Evolutionary conservation across 345 rosid species (phyloP).

Genomic region (Arabis hirsuta): DNA sequence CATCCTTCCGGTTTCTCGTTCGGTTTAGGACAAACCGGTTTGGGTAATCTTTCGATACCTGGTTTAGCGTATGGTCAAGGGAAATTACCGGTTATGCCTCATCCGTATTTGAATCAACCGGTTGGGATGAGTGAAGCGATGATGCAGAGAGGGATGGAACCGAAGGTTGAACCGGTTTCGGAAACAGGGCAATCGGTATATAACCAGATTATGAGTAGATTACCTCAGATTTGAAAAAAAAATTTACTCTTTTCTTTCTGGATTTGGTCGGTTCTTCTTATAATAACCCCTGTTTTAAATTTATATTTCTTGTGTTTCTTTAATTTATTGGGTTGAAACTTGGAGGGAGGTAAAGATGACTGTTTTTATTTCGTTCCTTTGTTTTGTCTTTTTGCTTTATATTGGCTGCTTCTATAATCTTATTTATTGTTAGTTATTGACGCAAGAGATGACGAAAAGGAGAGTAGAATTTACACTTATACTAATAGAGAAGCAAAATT

Average conservation of each 20-base stretch:
- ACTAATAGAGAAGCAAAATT: too few relatives aligned
- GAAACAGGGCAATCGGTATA: constrained; percentile 65
- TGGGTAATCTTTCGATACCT: constrained; percentile 70
- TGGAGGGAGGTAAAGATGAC: constrained; percentile 33
- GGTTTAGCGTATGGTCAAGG: constrained; percentile 66
- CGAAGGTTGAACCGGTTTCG: constrained; percentile 70
- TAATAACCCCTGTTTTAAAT: background rate
- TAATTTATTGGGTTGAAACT: constrained; percentile 34
- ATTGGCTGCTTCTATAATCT: background rate
- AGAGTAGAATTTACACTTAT: too few relatives aligned
- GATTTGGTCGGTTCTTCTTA: constrained; percentile 9
- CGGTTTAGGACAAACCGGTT: constrained; percentile 62
- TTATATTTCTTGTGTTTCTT: constrained; percentile 25
- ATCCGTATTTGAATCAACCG: constrained; percentile 63
- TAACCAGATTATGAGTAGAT: constrained; percentile 81
- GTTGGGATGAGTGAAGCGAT: constrained; percentile 58
- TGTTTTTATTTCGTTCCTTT: background rate
- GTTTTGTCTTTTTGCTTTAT: background rate
- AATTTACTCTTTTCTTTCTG: constrained; percentile 8
- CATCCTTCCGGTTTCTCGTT: constrained; percentile 68
- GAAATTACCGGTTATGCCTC: constrained; percentile 64
- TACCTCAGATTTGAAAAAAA: constrained; percentile 55
- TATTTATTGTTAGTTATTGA: background rate
- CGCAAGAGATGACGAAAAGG: background rate
- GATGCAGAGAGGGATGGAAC: constrained; percentile 77